These are phyloP conservation scores for Rosa rugosa DNA, from an alignment of 306 rosid genomes.

Conservation along the genomic window DNA sequence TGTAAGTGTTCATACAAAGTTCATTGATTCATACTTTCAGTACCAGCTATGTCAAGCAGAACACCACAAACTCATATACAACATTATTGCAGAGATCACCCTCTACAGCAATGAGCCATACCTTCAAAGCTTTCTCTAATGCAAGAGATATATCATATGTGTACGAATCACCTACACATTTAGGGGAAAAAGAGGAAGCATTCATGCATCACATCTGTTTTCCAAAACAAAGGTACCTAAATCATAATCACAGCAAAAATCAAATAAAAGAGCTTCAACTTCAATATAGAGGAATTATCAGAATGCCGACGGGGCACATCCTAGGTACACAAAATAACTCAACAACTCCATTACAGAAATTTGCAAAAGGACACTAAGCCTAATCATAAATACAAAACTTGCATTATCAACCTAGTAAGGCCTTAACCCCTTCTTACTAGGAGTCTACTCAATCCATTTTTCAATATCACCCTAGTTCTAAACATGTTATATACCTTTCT, in stretches of 20 bases:
- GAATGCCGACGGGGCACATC: neutral
- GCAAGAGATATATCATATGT: conserved; percentile 52
- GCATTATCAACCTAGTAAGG: conserved; percentile 20
- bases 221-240: neutral
- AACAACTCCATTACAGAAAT: neutral
- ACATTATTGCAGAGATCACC: conserved; percentile 15
- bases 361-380: neutral
- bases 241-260: neutral
- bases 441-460: neutral
- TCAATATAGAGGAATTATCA: neutral
- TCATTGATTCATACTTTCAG: neutral
- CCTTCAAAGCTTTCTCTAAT: conserved; percentile 91
- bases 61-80: conserved; percentile 4
- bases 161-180: conserved; percentile 58
- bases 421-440: conserved; percentile 3
- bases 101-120: conserved; percentile 34
- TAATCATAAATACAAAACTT: neutral
- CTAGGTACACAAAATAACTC: neutral
- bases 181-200: neutral
- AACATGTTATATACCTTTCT: conserved; percentile 50
- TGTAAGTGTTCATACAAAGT: conserved; percentile 30
- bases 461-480: neutral
- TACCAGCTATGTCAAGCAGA: conserved; percentile 9
- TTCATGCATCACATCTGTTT: conserved; percentile 1
- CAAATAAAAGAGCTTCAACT: neutral